These are phyloP conservation scores for Plectosphaerella plurivora DNA, from an alignment of 2,329 filamentous ascomycete genomes.

Conservation along the genomic window DNA sequence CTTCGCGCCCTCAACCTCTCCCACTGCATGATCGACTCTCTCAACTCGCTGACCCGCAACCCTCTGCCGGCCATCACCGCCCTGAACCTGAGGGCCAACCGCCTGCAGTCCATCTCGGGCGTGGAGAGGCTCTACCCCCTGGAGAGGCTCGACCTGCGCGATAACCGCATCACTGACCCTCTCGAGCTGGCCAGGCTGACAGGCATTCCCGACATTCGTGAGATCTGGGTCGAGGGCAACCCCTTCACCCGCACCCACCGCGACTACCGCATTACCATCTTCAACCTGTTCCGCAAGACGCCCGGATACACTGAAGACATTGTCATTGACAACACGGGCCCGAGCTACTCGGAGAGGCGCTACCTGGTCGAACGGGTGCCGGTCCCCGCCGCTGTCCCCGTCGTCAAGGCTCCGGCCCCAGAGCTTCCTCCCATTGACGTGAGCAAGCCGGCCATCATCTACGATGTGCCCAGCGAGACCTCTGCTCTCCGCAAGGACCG, in stretches of 20 bases:
- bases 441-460: constrained; percentile 61
- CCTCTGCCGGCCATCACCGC: constrained; percentile 91
- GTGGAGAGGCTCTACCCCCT: constrained; percentile 85
- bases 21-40: constrained; percentile 94
- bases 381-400: constrained; percentile 70
- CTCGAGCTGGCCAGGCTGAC: constrained; percentile 86
- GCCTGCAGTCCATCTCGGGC: constrained; percentile 80
- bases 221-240: constrained; percentile 90
- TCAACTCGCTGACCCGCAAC: constrained; percentile 80
- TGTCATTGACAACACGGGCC: constrained; percentile 77
- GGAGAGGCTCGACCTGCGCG: constrained; percentile 84
- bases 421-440: constrained; percentile 62
- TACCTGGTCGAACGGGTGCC: constrained; percentile 77
- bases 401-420: constrained; percentile 65
- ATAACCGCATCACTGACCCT: constrained; percentile 88
- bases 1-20: constrained; percentile 92
- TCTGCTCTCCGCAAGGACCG: constrained; percentile 53
- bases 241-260: constrained; percentile 85
- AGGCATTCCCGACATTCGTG: constrained; percentile 82
- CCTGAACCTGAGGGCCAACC: constrained; percentile 85
- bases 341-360: constrained; percentile 80
- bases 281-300: constrained; percentile 90
- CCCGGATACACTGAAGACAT: constrained; percentile 90
- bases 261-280: constrained; percentile 82
- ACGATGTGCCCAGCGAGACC: constrained; percentile 45